Evolutionary conservation across 345 rosid genomes (phyloP).

Genomic region (Kandelia obovata): DNA sequence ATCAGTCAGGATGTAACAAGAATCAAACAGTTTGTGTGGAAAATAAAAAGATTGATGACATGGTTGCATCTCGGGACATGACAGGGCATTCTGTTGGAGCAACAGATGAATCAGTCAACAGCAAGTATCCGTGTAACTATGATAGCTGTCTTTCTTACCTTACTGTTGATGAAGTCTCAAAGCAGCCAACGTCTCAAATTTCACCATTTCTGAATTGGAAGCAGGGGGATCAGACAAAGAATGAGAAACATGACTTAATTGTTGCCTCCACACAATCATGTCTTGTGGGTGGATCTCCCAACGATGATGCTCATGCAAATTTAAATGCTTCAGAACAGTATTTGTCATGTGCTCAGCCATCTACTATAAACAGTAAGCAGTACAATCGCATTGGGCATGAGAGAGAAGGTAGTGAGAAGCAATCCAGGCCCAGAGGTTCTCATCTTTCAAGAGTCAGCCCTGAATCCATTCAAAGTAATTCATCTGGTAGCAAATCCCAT

Average conservation of each 20-base stretch:
- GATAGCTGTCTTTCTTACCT: slow-evolving; percentile 28
- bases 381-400: slow-evolving; percentile 32
- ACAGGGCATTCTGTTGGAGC: slow-evolving; percentile 28
- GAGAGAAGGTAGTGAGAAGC: slow-evolving; percentile 32
- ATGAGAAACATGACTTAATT: slow-evolving; percentile 24
- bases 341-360: slow-evolving; percentile 29
- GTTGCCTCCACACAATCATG: slow-evolving; percentile 29
- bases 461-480: slow-evolving; percentile 69
- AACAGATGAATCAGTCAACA: slow-evolving; percentile 14
- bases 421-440: slow-evolving; percentile 26
- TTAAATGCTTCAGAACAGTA: slow-evolving; percentile 31
- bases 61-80: slow-evolving; percentile 27
- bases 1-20: slow-evolving; percentile 20
- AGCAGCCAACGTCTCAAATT: slow-evolving; percentile 27
- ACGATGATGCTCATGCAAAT: slow-evolving; percentile 22
- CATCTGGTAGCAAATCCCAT: slow-evolving; percentile 49
- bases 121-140: slow-evolving; percentile 16
- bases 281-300: slow-evolving; percentile 19
- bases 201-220: slow-evolving; percentile 21
- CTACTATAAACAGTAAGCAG: slow-evolving; percentile 27
- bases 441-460: slow-evolving; percentile 50
- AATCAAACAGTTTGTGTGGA: slow-evolving; percentile 21
- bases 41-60: slow-evolving; percentile 27
- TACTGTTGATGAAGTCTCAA: slow-evolving; percentile 30
- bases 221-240: slow-evolving; percentile 16